Evolutionary conservation across 192 early-diverging fungal species (phyloP).

Genomic region (Geranomyces michiganensis): DNA sequence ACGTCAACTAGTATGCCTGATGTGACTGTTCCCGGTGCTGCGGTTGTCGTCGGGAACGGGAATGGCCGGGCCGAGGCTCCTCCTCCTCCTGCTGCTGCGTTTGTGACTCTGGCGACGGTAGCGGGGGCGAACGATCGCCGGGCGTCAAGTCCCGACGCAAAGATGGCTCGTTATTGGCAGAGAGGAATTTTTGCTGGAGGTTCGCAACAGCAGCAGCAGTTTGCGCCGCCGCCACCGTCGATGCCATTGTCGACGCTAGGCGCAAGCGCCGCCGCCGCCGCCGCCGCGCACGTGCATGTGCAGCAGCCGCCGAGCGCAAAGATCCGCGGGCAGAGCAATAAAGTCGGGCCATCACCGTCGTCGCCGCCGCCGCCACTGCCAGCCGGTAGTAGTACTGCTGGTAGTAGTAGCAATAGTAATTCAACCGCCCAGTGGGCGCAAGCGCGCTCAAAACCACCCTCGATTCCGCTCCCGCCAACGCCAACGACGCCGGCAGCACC

Average conservation of each 20-base stretch:
- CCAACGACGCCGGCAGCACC: background rate
- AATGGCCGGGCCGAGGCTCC: too few species aligned
- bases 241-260: background rate
- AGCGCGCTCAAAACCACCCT: conserved; percentile 8
- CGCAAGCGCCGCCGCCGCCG: background rate
- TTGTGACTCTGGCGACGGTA: too few species aligned
- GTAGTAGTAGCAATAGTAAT: too few species aligned
- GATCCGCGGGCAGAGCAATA: background rate
- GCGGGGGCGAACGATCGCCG: conserved; percentile 11
- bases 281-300: background rate
- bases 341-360: too few species aligned
- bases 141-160: background rate
- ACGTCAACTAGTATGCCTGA: conserved; percentile 7
- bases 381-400: background rate
- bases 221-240: too few species aligned
- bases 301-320: conserved; percentile 3
- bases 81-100: too few species aligned
- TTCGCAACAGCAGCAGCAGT: too few species aligned
- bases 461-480: conserved; percentile 14
- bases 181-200: too few species aligned
- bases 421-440: too few species aligned
- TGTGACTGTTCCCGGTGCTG: conserved; percentile 12
- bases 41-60: too few species aligned
- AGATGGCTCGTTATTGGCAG: too few species aligned
- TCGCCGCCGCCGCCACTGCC: too few species aligned